phyloP scores from a whole-genome alignment of 2,329 filamentous ascomycete species.

The Cladosporium oxysporum region DNA sequence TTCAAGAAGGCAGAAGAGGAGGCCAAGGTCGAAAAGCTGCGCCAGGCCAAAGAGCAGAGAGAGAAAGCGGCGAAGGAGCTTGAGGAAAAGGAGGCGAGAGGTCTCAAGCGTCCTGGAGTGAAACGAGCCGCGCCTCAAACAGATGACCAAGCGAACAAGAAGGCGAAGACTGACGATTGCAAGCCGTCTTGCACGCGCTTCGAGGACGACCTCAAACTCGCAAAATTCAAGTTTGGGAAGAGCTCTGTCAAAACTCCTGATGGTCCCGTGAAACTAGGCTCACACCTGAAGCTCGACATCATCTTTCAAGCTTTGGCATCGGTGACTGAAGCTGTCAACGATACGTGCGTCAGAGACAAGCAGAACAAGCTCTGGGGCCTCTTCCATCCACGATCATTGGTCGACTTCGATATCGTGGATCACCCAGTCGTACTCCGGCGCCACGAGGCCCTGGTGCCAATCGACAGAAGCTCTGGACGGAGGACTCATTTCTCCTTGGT shows the following conservation, averaged over 20 bases:
- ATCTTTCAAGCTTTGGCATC: constrained; percentile 9
- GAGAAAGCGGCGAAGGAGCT: not conserved
- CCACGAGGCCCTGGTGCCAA: constrained; percentile 1
- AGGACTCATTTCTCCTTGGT: not conserved
- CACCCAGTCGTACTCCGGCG: not conserved
- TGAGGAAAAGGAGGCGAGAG: not conserved
- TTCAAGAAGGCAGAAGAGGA: not conserved
- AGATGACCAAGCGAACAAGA: constrained; percentile 1
- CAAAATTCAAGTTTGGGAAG: not conserved
- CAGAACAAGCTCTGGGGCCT: not conserved
- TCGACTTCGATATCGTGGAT: not conserved
- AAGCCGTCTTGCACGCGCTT: not conserved
- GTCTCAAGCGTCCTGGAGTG: not conserved
- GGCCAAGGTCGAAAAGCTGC: not conserved
- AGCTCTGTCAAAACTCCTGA: not conserved
- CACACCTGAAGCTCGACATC: not conserved
- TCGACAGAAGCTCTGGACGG: not conserved
- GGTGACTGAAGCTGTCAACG: constrained; percentile 16
- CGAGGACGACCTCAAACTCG: not conserved
- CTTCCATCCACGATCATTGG: constrained; percentile 12
- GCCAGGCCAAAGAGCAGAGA: not conserved
- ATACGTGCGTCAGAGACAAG: not conserved
- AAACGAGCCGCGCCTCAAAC: not conserved
- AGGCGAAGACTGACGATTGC: not conserved
- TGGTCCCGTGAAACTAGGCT: not conserved